Base-by-base conservation (phyloP, 73 alveolate species). In the Uronychia setigera region DNA sequence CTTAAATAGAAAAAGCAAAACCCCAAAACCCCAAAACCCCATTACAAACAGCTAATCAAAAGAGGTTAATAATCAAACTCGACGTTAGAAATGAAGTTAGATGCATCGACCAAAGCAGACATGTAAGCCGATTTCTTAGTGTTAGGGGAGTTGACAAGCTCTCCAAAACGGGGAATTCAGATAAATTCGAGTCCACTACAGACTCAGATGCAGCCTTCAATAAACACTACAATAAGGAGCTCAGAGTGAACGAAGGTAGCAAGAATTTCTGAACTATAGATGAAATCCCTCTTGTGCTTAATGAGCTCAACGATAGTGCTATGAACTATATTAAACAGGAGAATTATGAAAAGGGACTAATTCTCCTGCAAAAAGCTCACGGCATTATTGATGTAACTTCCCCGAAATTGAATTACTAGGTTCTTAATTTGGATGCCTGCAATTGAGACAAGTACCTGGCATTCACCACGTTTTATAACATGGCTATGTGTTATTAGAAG, bases 311-410 rank as follows among this genome's bases (percentile, higher is more conserved):
- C 76, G 95, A 89, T 59, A 80, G 86, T 30, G 86, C 92, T 28
- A 77, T 84, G 1, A 60, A 83, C 32, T 89, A 83, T 32, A 80
- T 89, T 0, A 79, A 89, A 58, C 76, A 88, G 34, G 95, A 89
- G 78, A 31, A 84, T 32, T 84, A 58, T 28, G 95, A 89, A n/a
- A 89, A 89, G 78, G 92, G 91, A 1, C 84, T 89, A 76, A 89
- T 77, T 35, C 87, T 90, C 29, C 87, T 90, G 26, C 86, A 90
- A 79, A 90, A 90, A 46, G 91, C 95, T 0, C 81, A 90, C 75
- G 95, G 95, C 26, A 90, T 90, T 46, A 58, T 90, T 78, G 95
- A 90, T 33, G 95, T 90, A 57, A 89, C 35, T 25, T 35, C 81
- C 32, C 5, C 58, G 1, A 1, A 1, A 26, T 76, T n/a, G n/a